These are phyloP conservation scores for Polyporus tsugae DNA, from an alignment of 1,284 basidiomycete species.

Conservation along the genomic window DNA sequence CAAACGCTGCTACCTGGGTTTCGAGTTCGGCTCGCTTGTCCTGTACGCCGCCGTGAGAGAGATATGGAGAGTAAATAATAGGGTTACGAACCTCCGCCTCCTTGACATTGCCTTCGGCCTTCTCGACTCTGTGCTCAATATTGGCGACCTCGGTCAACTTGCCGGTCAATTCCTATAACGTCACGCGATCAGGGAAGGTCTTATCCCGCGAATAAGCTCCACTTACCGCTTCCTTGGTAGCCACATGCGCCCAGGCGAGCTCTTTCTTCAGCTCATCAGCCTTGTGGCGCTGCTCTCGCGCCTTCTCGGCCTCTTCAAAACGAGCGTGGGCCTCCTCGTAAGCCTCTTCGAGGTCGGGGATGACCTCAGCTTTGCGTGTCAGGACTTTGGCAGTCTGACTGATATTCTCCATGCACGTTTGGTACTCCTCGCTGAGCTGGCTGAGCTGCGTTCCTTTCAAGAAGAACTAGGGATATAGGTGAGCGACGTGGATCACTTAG, in stretches of 20 bases:
- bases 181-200: neutral
- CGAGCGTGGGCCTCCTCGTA: constrained; percentile 67
- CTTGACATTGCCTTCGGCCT: constrained; percentile 55
- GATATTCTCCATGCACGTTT: constrained; percentile 78
- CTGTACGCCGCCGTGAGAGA: constrained; percentile 34
- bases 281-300: constrained; percentile 74
- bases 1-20: constrained; percentile 52
- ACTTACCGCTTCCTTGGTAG: constrained; percentile 68
- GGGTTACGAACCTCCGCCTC: constrained; percentile 53
- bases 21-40: constrained; percentile 54
- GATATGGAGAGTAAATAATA: neutral
- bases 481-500: neutral
- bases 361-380: constrained; percentile 70
- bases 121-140: constrained; percentile 55
- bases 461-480: constrained; percentile 75
- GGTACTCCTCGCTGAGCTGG: constrained; percentile 90
- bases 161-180: constrained; percentile 55
- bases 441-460: constrained; percentile 92
- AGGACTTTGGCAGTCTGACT: constrained; percentile 70
- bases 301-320: constrained; percentile 79
- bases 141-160: constrained; percentile 63
- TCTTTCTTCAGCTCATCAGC: constrained; percentile 80
- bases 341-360: constrained; percentile 76
- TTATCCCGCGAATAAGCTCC: neutral
- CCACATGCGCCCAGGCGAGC: constrained; percentile 91